Conservation (phyloP, 495 filamentous ascomycete species). For the Aspergillus egyptiacus region DNA sequence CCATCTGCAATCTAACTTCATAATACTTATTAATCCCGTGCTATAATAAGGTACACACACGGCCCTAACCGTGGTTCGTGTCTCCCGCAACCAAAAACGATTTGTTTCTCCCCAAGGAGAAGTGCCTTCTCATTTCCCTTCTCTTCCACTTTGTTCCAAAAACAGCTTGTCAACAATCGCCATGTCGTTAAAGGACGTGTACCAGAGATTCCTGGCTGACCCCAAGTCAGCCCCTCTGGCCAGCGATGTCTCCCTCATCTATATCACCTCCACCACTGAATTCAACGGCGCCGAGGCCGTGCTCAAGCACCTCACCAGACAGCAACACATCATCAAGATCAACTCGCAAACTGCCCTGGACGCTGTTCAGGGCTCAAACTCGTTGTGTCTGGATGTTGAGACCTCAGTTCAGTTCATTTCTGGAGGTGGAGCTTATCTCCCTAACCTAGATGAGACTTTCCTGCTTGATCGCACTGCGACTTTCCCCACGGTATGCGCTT, state of each 20-base stretch:
- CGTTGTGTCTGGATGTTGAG: conserved; percentile 70
- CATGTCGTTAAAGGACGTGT: conserved; percentile 61
- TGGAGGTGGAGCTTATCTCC: conserved; percentile 82
- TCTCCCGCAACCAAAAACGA: conserved; percentile 12
- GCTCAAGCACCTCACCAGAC: conserved; percentile 65
- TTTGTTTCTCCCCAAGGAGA: background rate
- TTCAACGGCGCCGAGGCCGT: conserved; percentile 64
- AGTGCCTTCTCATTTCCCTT: conserved; percentile 7
- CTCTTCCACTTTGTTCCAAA: conserved; percentile 14
- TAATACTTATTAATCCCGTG: too few species aligned
- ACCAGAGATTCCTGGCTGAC: conserved; percentile 71
- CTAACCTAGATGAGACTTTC: conserved; percentile 90
- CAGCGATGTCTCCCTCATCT: conserved; percentile 71
- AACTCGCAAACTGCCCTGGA: conserved; percentile 69
- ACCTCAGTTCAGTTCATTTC: conserved; percentile 75
- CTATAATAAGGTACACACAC: too few species aligned
- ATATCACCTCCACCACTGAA: conserved; percentile 82
- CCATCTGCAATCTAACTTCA: background rate
- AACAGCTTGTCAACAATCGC: conserved; percentile 7
- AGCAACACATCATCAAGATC: conserved; percentile 63
- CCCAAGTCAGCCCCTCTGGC: conserved; percentile 62
- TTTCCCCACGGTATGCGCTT: conserved; percentile 66
- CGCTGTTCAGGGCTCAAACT: conserved; percentile 62
- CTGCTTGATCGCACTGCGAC: conserved; percentile 74
- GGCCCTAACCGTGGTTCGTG: conserved; percentile 18